Base-by-base conservation (phyloP, 192 early-diverging fungal species). In the Umbelopsis ramanniana region DNA sequence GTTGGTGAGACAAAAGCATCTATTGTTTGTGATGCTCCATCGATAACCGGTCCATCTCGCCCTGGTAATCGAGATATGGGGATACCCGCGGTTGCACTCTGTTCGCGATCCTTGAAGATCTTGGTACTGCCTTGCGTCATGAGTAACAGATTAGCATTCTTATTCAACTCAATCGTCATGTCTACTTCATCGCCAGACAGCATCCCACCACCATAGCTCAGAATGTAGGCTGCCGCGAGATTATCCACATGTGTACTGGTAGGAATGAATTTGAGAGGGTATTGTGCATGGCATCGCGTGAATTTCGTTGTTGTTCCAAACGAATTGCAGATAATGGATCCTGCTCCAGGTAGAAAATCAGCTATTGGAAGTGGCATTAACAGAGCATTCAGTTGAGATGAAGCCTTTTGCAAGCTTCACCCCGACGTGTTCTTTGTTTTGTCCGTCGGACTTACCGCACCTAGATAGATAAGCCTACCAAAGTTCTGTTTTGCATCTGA, bases 101-200 rank as follows among this genome's bases (percentile, higher is more conserved):
- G 75, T 4, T 71, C 45, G 3, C 85, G 83, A 66, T 81, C 71
- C 67, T 89, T 89, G 76, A 86, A 97, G 17, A 97, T 90, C 74
- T 96, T 96, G 55, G 94, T 96, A 37, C 88, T 90, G 7, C 91
- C 93, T 74, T 95, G 93, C 1, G 94, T 94, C 33, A 95, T 76
- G 15, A 97, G 73, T 17, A 91, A 54, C 17, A 97, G 76, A 11
- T 81, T 83, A 4, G 84, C 79, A 11, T 84, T 79, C 2, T 76
- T 47, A 9, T 81, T 81, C 0, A 92, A 77, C 10, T 79, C 69
- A 0, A 93, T 83, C 46, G 77, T 50, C 37, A 95, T 67, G 48
- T 79, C 57, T 46, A 93, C 79, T 26, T 48, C 60, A 77, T 95
- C 93, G 15, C 91, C 90, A 67, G 84, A 82, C 4, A 93, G 85